These are phyloP conservation scores for Citrus mangshanensis DNA, from an alignment of 345 rosid species.

Conservation along the genomic window DNA sequence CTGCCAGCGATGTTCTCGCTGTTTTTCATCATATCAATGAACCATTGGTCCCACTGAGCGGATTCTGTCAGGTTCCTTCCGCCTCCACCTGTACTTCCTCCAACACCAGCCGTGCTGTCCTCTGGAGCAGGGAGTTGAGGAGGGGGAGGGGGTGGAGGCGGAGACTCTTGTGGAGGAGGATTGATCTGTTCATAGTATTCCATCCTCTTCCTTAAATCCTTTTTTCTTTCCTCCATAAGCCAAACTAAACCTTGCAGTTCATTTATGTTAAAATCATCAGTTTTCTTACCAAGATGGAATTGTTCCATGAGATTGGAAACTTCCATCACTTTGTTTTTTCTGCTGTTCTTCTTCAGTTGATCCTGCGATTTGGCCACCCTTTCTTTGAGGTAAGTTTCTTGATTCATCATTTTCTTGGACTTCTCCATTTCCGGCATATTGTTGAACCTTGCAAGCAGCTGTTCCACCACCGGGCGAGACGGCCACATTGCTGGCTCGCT, in stretches of 20 bases:
- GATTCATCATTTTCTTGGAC: slow-evolving; percentile 29
- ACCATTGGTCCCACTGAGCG: neutral
- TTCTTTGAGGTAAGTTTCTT: slow-evolving; percentile 32
- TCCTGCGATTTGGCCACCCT: slow-evolving; percentile 22
- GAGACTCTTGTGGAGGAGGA: neutral
- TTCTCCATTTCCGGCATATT: slow-evolving; percentile 26
- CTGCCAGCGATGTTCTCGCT: neutral
- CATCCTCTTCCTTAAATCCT: slow-evolving; percentile 12
- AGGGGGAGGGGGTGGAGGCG: neutral
- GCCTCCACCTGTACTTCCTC: neutral
- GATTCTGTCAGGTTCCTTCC: neutral
- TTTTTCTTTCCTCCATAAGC: slow-evolving; percentile 25
- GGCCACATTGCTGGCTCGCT: slow-evolving; percentile 43
- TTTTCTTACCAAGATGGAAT: neutral
- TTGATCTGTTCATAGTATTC: slow-evolving; percentile 6
- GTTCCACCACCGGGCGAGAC: slow-evolving; percentile 4
- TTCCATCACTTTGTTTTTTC: slow-evolving; percentile 21
- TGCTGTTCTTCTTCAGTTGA: slow-evolving; percentile 8
- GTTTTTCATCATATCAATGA: neutral
- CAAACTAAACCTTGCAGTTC: slow-evolving; percentile 21
- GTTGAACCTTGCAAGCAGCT: slow-evolving; percentile 16
- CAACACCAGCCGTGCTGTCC: neutral
- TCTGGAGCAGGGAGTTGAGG: neutral
- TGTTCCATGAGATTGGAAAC: slow-evolving; percentile 20
- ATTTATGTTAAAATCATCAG: neutral